Percentiles rank a stretch among this genome's conserved stretches.
These are phyloP conservation scores for Gentiana macrophylla DNA, from an alignment of 257 asterid species.

Conservation along the genomic window DNA sequence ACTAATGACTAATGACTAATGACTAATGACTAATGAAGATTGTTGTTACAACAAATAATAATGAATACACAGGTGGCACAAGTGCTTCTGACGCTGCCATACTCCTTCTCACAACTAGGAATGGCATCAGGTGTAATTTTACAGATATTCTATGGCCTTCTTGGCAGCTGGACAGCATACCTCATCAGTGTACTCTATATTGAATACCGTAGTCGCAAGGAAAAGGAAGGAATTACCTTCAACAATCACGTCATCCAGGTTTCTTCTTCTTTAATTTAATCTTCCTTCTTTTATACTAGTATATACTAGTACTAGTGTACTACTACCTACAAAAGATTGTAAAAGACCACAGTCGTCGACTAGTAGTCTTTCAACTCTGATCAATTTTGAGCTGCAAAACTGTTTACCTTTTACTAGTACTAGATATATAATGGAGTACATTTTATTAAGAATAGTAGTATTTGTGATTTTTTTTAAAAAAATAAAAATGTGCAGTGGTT, in stretches of 20 bases:
- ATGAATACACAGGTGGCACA: constrained; percentile 56
- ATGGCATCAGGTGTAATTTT: constrained; percentile 58
- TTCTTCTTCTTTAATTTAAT: background rate
- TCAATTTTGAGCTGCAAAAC: background rate
- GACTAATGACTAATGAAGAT: no score
- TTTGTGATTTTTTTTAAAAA: no score
- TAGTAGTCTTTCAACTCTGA: background rate
- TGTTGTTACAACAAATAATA: no score
- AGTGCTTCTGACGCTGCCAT: constrained; percentile 81
- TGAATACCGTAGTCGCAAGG: constrained; percentile 75
- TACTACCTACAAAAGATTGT: no score
- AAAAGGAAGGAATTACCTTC: constrained; percentile 74
- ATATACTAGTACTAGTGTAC: background rate
- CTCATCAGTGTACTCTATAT: constrained; percentile 66
- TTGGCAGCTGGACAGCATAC: constrained; percentile 92
- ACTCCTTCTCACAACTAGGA: constrained; percentile 81
- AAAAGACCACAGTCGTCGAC: no score
- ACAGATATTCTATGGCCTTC: constrained; percentile 60
- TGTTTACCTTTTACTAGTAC: background rate
- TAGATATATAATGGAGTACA: no score
- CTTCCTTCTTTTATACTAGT: background rate
- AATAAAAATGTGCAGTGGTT: constrained; percentile 44
- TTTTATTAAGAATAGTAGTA: no score
- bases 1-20: no score
- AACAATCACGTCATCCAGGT: constrained; percentile 90